Percentiles rank a stretch among this genome's conserved stretches.
These are phyloP conservation scores for Neophaeococcomyces aloes DNA, from an alignment of 2,329 filamentous ascomycete species.

Conservation along the genomic window DNA sequence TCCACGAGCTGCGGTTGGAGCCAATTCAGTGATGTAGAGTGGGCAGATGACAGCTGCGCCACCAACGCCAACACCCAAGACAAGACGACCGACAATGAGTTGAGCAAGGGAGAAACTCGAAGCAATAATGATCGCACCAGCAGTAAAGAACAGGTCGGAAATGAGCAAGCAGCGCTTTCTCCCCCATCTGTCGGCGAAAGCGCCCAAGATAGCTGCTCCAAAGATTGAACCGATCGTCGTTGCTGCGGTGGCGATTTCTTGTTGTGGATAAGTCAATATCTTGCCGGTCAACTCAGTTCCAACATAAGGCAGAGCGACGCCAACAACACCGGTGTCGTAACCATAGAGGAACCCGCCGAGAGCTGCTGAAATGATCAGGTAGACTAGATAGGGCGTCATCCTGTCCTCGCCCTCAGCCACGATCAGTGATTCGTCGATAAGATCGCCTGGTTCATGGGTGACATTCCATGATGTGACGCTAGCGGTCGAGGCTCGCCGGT, in stretches of 20 bases:
- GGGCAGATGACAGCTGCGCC: slow-evolving; percentile 39
- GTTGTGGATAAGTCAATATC: slow-evolving; percentile 33
- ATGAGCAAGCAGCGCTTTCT: slow-evolving; percentile 34
- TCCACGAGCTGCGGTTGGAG: slow-evolving; percentile 41
- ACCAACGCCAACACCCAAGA: slow-evolving; percentile 42
- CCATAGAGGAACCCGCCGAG: too few species aligned
- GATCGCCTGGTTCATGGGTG: too few species aligned
- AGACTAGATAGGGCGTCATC: too few species aligned
- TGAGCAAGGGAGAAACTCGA: slow-evolving; percentile 32
- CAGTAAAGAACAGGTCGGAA: slow-evolving; percentile 32
- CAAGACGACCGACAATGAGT: slow-evolving; percentile 36
- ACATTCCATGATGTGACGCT: too few species aligned
- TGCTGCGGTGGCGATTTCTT: slow-evolving; percentile 44
- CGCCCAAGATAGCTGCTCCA: slow-evolving; percentile 32
- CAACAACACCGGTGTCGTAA: slow-evolving; percentile 41
- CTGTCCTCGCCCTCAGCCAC: too few species aligned
- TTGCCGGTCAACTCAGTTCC: slow-evolving; percentile 31
- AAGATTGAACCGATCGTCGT: slow-evolving; percentile 41
- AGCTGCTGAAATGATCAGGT: too few species aligned
- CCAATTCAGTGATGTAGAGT: slow-evolving; percentile 42
- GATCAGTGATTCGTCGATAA: too few species aligned
- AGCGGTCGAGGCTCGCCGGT: too few species aligned
- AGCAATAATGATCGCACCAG: slow-evolving; percentile 30
- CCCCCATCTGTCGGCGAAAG: slow-evolving; percentile 31
- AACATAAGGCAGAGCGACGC: slow-evolving; percentile 35